Evolutionary conservation across 169 alveolate species (phyloP).

Genomic region (Plasmodium chabaudi): DNA sequence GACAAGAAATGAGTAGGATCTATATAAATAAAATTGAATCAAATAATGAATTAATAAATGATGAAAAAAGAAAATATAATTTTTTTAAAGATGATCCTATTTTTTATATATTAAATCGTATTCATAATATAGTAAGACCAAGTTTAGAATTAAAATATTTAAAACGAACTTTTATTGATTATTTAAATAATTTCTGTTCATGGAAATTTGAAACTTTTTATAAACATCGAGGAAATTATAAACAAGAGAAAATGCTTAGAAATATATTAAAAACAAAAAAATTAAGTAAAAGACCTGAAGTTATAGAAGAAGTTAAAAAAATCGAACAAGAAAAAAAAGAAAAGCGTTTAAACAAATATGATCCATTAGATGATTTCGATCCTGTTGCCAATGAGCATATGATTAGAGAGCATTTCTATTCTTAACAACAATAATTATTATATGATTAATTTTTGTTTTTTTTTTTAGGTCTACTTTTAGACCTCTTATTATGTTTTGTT

Average conservation of each 20-base stretch:
- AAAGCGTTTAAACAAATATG: conserved; percentile 50
- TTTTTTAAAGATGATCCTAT: conserved; percentile 64
- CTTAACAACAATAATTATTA: background rate
- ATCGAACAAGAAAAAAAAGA: conserved; percentile 54
- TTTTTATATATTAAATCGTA: conserved; percentile 59
- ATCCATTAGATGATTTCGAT: conserved; percentile 70
- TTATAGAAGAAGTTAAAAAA: conserved; percentile 59
- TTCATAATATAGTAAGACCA: conserved; percentile 71
- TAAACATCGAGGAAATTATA: conserved; percentile 74
- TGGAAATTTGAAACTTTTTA: conserved; percentile 66
- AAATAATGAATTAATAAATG: conserved; percentile 37
- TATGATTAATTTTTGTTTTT: background rate
- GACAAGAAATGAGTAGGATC: conserved; percentile 86
- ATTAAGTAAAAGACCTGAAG: conserved; percentile 72
- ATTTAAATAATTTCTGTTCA: conserved; percentile 44
- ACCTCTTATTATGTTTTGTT: background rate
- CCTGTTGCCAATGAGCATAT: conserved; percentile 56
- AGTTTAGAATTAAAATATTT: conserved; percentile 56
- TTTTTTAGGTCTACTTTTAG: background rate
- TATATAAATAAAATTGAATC: conserved; percentile 77
- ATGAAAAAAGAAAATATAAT: conserved; percentile 60
- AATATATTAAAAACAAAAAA: conserved; percentile 71
- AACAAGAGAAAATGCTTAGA: conserved; percentile 58
- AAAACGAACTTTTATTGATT: conserved; percentile 46
- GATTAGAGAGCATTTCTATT: conserved; percentile 52